Base-by-base conservation (phyloP, 1,284 basidiomycete genomes). In the Ganoderma resinaceum region DNA sequence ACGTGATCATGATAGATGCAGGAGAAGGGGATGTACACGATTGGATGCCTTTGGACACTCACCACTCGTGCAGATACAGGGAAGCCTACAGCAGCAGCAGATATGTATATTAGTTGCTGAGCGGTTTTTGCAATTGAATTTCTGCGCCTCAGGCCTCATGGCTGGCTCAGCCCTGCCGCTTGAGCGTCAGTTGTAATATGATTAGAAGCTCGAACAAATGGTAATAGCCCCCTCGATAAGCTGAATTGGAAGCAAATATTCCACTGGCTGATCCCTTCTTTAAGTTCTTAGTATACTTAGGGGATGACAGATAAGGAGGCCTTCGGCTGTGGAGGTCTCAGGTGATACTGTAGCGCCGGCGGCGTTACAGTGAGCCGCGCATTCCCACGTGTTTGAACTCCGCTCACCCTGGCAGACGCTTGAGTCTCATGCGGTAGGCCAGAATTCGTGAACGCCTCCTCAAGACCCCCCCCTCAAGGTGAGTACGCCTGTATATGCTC, bases 391-490 rank as follows among this genome's bases (percentile, higher is more conserved):
- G 61, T 65, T 70, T 31, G 66, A 71, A 70, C 72, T 71, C 72
- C 72, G 72, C 69, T 52, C 59, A 29, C 42, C 64, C 61, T 65
- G 65, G 66, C 62, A 64, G 63, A 64, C 64, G 66, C 62, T 46
- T 67, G 61, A 63, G 52, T 69, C 63, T 31, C 46, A 63, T 61
- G 66, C 43, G 18, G 43, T n/a, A 38, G 69, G 67, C 63, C 69
- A 69, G 72, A 70, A 68, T 71, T 63, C 66, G 58, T 58, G 66
- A 69, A 71, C 72, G 68, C 67, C 72, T 71, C 76, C 71, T 75
- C 75, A 77, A 78, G 76, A 76, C 74, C 77, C 76, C 69, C 74
- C 74, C 70, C 74, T 78, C 80, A 81, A 81, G 80, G 80, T 81
- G 68, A 80, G 80, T 79, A 78, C 76, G 74, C 70, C 72, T 65